Conservation (phyloP, 2,329 filamentous ascomycete genomes). For the Alternaria ventricosa region DNA sequence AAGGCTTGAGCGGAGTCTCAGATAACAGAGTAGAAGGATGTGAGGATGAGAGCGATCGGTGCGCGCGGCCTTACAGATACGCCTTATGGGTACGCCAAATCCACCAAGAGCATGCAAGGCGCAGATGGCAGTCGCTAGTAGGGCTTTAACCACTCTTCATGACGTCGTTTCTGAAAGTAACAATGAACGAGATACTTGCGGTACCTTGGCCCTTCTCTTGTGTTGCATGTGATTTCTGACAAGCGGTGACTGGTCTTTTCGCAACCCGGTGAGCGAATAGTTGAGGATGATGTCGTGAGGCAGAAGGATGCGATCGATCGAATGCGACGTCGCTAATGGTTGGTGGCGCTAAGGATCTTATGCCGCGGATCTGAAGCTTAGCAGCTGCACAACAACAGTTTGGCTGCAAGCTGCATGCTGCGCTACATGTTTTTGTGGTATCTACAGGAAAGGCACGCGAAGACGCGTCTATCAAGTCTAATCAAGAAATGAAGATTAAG, state of each 20-base stretch:
- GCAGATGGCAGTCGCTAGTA: neutral
- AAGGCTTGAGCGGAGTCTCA: neutral
- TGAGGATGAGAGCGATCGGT: neutral
- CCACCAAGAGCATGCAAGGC: neutral
- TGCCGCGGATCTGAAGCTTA: slow-evolving; percentile 13
- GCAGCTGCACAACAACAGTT: neutral
- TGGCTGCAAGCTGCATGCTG: neutral
- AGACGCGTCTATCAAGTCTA: neutral
- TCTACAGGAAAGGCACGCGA: neutral
- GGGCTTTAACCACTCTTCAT: neutral
- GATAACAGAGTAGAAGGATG: neutral
- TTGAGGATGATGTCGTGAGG: neutral
- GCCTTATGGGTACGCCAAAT: neutral
- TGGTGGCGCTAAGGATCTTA: slow-evolving; percentile 9
- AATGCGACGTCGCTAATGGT: slow-evolving; percentile 5
- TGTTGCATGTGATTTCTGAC: neutral
- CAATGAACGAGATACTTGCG: neutral
- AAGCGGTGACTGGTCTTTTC: neutral
- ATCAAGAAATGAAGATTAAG: neutral
- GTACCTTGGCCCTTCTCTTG: neutral
- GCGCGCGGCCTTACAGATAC: neutral
- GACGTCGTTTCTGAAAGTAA: neutral
- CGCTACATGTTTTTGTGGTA: neutral
- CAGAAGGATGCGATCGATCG: slow-evolving; percentile 9
- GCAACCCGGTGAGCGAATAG: neutral